These are phyloP conservation scores for Astrothelium subdiscretum DNA, from an alignment of 495 filamentous ascomycete genomes.

Conservation along the genomic window DNA sequence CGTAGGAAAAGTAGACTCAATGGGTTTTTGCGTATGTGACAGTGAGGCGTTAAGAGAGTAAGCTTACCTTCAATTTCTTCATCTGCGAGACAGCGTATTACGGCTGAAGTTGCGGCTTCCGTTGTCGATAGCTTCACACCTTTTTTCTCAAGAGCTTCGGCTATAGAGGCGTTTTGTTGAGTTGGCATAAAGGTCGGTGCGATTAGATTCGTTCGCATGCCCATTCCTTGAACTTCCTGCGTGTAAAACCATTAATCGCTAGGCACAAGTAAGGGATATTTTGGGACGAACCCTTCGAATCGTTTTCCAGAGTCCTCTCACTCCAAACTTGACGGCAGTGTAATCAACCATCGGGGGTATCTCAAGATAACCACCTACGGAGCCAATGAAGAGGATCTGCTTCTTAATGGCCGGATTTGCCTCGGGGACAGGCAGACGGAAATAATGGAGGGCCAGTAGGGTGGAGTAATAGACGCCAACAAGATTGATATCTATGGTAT, in stretches of 20 bases:
- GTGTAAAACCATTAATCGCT: too few relatives aligned
- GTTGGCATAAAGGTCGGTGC: background rate
- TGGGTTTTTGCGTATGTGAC: too few relatives aligned
- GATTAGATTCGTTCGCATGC: background rate
- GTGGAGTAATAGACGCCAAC: conserved; percentile 52
- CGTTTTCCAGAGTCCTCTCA: background rate
- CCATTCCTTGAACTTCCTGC: conserved; percentile 10
- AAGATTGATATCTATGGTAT: conserved; percentile 47
- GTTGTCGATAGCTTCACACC: background rate
- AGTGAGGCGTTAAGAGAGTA: too few relatives aligned
- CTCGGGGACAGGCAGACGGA: conserved; percentile 14
- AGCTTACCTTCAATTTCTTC: background rate
- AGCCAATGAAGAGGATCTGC: background rate
- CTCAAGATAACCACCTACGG: background rate
- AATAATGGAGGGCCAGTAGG: conserved; percentile 49
- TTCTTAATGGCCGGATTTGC: background rate
- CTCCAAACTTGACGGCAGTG: background rate
- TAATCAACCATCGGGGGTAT: background rate
- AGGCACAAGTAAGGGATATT: too few relatives aligned
- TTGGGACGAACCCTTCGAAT: background rate
- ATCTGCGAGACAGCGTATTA: background rate
- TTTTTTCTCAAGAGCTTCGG: background rate
- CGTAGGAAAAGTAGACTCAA: background rate
- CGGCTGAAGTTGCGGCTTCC: background rate
- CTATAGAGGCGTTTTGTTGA: background rate